Evolutionary conservation across 2,329 filamentous ascomycete genomes (phyloP), one percentile per base, ranked within the genome.

Genomic region (Plectosphaerella plurivora): DNA sequence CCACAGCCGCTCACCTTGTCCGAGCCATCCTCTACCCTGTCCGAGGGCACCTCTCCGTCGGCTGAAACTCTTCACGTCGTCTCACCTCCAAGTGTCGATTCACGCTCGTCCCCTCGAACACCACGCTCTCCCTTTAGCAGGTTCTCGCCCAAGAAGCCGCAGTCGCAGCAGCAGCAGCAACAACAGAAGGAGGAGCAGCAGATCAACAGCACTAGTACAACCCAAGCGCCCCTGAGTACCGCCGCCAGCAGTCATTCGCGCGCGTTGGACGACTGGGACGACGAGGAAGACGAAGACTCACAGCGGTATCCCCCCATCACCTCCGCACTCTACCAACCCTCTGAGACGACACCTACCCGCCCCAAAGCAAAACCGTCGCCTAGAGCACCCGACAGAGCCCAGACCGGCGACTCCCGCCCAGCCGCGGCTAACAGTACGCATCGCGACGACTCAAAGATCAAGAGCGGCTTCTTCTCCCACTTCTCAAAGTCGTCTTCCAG

Each of bases 1-100:
- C 80, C 79, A 59, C 75, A 82, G 72, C 79, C 80, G 69, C 74
- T 83, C 69, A 69, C 74, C 65, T 72, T 83, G 68, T 70, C 73
- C 62, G 72, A 72, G 57, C 60, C 68, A 58, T 66, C 61, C 57
- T 59, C 62, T 59, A 66, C 68, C 58, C 59, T 55, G 56, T 55
- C 57, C 54, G 60, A 52, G 51, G 51, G 62, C 54, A 61, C 63
- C 59, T 59, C 62, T 58, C 59, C 57, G 49, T 60, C 59, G 59
- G 56, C 61, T 63, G 66, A 66, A 66, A 64, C 59, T 55, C 60
- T 60, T 53, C 57, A 57, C 55, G 59, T 59, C 60, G 57, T 62
- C 47, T 66, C 69, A 59, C 65, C 68, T 50, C 59, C 63, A 58
- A 63, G 62, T 55, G 66, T 68, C 58, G 70, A 68, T 60, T 71